A percentile compares a stretch with the other conserved stretches of the same genome.
Conservation (phyloP, 2,329 filamentous ascomycete genomes). For the Penicillium fuscoglaucum region DNA sequence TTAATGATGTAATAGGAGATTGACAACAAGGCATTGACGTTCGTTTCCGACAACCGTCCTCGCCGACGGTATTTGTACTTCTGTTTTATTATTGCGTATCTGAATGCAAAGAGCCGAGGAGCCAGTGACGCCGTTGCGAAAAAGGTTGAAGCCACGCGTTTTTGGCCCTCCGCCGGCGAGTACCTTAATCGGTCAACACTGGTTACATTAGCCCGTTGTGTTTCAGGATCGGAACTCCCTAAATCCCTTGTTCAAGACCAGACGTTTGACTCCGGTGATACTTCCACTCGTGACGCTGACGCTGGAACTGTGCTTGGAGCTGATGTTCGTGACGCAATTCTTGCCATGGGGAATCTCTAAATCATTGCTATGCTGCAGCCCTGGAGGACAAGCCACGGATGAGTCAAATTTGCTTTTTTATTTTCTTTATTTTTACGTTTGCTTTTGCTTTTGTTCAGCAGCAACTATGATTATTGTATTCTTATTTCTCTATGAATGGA, state of each 20-base stretch:
- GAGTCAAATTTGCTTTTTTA: background rate
- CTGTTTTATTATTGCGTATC: constrained; percentile 22
- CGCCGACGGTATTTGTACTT: constrained; percentile 24
- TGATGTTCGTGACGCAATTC: background rate
- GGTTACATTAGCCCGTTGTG: background rate
- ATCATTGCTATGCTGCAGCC: background rate
- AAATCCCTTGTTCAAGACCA: background rate
- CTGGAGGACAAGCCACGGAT: background rate
- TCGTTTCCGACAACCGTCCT: constrained; percentile 19
- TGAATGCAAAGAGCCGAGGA: background rate
- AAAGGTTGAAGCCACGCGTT: background rate
- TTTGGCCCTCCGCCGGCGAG: background rate
- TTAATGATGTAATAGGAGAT: background rate
- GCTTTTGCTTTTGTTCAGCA: no score
- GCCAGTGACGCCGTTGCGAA: background rate
- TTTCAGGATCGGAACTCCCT: constrained; percentile 1
- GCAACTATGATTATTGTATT: no score
- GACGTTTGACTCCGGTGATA: background rate
- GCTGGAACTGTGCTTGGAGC: constrained; percentile 1
- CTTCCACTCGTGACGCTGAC: background rate
- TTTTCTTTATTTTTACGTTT: no score
- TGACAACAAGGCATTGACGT: constrained; percentile 9
- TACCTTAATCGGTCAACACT: background rate
- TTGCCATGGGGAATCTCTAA: background rate
- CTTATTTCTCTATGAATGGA: no score